phyloP scores from a whole-genome alignment of 768 basidiomycete genomes.

The Suillus spraguei region DNA sequence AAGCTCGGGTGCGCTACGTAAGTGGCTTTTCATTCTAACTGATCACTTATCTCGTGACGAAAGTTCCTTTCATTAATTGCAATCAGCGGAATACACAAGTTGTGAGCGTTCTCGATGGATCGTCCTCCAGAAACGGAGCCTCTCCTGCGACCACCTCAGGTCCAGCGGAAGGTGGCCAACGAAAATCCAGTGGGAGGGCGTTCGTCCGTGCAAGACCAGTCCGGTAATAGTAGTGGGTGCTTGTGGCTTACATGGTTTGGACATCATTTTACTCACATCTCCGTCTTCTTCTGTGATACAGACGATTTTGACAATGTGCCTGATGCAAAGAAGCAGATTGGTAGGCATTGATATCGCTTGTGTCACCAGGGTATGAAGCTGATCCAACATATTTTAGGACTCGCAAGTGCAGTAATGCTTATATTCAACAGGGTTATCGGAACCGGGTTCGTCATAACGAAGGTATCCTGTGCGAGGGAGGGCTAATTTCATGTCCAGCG shows the following conservation, averaged over 20 bases:
- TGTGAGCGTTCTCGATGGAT: neutral
- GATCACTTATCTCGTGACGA: neutral
- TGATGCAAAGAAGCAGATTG: slow-evolving; percentile 49
- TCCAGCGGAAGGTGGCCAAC: neutral
- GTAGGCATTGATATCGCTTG: slow-evolving; percentile 32
- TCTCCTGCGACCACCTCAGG: neutral
- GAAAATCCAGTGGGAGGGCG: no score
- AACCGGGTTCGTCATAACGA: slow-evolving; percentile 50
- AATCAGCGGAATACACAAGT: neutral
- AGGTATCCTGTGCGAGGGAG: neutral
- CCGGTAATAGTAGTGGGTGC: neutral
- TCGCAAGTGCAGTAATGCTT: slow-evolving; percentile 58
- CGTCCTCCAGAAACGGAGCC: neutral
- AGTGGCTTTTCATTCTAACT: neutral
- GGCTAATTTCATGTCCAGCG: slow-evolving; percentile 40
- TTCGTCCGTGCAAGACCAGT: neutral
- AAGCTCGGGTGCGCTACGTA: neutral
- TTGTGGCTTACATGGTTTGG: neutral
- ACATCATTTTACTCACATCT: neutral
- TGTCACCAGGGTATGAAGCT: neutral
- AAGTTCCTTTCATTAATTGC: no score
- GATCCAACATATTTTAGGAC: slow-evolving; percentile 17
- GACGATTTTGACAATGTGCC: slow-evolving; percentile 46
- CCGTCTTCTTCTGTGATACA: neutral
- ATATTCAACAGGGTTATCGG: slow-evolving; percentile 81